Percentiles rank a stretch among this genome's conserved stretches.
Evolutionary conservation across 352 stramenopile genomes (phyloP).

Genomic region (Pythium apleroticum): DNA sequence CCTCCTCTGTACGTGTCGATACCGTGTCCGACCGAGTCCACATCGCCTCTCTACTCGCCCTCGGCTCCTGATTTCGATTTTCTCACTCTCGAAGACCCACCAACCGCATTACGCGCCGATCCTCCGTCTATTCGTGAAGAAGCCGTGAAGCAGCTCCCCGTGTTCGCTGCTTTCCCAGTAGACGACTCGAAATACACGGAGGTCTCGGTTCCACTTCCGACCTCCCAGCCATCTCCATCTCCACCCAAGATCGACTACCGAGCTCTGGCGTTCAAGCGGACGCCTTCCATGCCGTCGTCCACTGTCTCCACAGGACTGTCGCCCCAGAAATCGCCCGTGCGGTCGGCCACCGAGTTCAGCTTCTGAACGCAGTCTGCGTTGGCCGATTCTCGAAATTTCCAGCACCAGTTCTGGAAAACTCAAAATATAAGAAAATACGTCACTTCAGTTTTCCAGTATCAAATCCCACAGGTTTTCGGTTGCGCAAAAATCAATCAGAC

Average conservation of each 20-base stretch:
- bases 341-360: constrained; percentile 6
- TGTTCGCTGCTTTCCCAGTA: background rate
- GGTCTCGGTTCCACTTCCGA: constrained; percentile 3
- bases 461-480: background rate
- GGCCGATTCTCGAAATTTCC: background rate
- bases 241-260: constrained; percentile 40
- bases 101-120: background rate
- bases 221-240: constrained; percentile 10
- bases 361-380: background rate
- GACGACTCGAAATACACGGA: background rate
- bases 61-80: constrained; percentile 32
- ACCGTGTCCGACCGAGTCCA: constrained; percentile 8
- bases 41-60: constrained; percentile 29
- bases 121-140: background rate
- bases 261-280: constrained; percentile 49
- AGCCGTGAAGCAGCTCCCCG: background rate
- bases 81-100: background rate
- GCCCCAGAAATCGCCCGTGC: background rate
- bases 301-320: background rate
- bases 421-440: background rate
- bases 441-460: background rate
- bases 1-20: constrained; percentile 7
- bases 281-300: constrained; percentile 4
- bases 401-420: background rate
- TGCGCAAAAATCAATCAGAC: background rate